phyloP scores from a whole-genome alignment of 345 rosid species.

The Citrus medica region DNA sequence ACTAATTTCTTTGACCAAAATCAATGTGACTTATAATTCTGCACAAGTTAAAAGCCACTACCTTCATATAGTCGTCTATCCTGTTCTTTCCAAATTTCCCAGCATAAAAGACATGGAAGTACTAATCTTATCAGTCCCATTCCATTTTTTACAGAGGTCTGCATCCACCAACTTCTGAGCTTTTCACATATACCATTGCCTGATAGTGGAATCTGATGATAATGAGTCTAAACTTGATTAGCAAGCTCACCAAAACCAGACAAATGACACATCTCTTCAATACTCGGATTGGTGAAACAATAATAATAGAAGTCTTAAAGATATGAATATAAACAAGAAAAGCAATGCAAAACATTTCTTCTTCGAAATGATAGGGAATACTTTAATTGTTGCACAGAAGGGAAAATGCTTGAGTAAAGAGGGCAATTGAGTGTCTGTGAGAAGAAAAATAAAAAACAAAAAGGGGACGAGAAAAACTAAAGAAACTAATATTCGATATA shows the following conservation, averaged over 20 bases:
- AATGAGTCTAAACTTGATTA: slow-evolving; percentile 28
- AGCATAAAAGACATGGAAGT: slow-evolving; percentile 35
- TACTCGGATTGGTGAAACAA: not conserved
- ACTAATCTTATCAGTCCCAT: slow-evolving; percentile 27
- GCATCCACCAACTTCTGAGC: slow-evolving; percentile 28
- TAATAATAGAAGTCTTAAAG: not conserved
- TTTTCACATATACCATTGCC: slow-evolving; percentile 27
- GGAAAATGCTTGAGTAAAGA: not conserved
- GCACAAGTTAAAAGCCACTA: slow-evolving; percentile 12
- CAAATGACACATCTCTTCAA: not conserved
- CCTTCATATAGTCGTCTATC: slow-evolving; percentile 30
- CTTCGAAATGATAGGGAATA: not conserved
- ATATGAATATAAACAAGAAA: not conserved
- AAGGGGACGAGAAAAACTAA: not conserved
- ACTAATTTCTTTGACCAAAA: slow-evolving; percentile 6
- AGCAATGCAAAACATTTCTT: not conserved
- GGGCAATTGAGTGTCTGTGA: not conserved
- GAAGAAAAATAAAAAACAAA: not conserved
- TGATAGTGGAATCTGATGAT: slow-evolving; percentile 33
- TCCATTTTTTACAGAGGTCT: slow-evolving; percentile 21
- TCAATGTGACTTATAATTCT: slow-evolving; percentile 5
- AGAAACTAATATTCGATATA: not conserved
- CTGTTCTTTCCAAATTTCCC: slow-evolving; percentile 29
- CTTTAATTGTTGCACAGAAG: not conserved
- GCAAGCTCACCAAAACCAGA: slow-evolving; percentile 16